These are phyloP conservation scores for Quercus lobata DNA, from an alignment of 331 rosid genomes.

Conservation along the genomic window DNA sequence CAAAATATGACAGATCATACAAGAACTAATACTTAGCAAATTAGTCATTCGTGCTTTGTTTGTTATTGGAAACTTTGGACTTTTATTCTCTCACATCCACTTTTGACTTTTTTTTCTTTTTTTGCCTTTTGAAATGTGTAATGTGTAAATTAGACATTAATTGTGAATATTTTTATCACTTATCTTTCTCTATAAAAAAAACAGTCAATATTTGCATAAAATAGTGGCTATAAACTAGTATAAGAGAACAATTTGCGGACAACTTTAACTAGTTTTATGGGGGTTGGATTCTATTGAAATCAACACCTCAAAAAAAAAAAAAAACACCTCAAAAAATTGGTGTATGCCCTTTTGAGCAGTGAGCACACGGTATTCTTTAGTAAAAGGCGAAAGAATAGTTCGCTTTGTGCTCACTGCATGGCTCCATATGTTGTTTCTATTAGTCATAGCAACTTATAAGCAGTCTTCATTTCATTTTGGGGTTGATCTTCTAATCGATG, in stretches of 20 bases:
- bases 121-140: too few relatives aligned
- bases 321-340: constrained; percentile 16
- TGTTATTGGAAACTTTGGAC: too few relatives aligned
- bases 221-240: too few relatives aligned
- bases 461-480: neutral
- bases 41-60: too few relatives aligned
- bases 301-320: constrained; percentile 15
- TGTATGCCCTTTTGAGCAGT: neutral
- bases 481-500: neutral
- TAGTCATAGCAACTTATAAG: neutral
- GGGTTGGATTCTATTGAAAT: neutral
- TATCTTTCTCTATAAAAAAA: too few relatives aligned
- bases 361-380: constrained; percentile 30
- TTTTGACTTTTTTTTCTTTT: too few relatives aligned
- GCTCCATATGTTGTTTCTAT: neutral
- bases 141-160: too few relatives aligned
- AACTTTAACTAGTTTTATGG: neutral
- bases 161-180: too few relatives aligned
- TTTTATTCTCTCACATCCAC: too few relatives aligned
- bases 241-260: neutral
- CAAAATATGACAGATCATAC: too few relatives aligned
- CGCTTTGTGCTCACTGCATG: constrained; percentile 20
- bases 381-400: constrained; percentile 38
- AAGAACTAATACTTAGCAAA: too few relatives aligned
- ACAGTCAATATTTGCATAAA: too few relatives aligned